Conservation (phyloP, 1,139 yeast species). For the Pichia sp. region DNA sequence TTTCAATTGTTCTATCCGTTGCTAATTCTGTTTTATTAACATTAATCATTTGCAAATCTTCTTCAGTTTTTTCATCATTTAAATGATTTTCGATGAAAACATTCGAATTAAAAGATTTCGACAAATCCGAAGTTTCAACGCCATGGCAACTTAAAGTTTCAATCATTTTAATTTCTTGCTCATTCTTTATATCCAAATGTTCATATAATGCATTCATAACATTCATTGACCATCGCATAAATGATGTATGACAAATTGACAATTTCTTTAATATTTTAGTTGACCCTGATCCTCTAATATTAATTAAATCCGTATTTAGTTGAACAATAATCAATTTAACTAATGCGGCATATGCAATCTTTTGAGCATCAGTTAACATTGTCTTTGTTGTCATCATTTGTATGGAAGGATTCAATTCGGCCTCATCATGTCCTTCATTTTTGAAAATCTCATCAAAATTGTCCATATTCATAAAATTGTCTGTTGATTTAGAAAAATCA, state of each 20-base stretch:
- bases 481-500: slow-evolving; percentile 22
- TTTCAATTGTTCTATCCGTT: slow-evolving; percentile 34
- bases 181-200: slow-evolving; percentile 64
- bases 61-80: slow-evolving; percentile 13
- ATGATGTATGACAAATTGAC: slow-evolving; percentile 67
- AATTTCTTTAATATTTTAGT: slow-evolving; percentile 51
- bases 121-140: slow-evolving; percentile 64
- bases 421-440: slow-evolving; percentile 36
- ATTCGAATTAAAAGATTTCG: slow-evolving; percentile 35
- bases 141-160: slow-evolving; percentile 84
- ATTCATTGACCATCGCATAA: slow-evolving; percentile 80
- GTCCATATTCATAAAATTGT: slow-evolving; percentile 16
- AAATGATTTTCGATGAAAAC: slow-evolving; percentile 29
- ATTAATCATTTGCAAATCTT: slow-evolving; percentile 17
- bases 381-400: slow-evolving; percentile 77
- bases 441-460: slow-evolving; percentile 15
- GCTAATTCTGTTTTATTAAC: slow-evolving; percentile 25
- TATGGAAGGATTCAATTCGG: slow-evolving; percentile 46
- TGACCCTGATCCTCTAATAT: slow-evolving; percentile 46
- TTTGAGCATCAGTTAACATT: slow-evolving; percentile 76
- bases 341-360: slow-evolving; percentile 87
- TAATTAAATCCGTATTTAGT: slow-evolving; percentile 75
- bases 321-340: slow-evolving; percentile 70
- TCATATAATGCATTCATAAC: slow-evolving; percentile 67
- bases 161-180: slow-evolving; percentile 79